Evolutionary conservation across 1,139 yeast species (phyloP).

Genomic region (Debaryomyces udenii): DNA sequence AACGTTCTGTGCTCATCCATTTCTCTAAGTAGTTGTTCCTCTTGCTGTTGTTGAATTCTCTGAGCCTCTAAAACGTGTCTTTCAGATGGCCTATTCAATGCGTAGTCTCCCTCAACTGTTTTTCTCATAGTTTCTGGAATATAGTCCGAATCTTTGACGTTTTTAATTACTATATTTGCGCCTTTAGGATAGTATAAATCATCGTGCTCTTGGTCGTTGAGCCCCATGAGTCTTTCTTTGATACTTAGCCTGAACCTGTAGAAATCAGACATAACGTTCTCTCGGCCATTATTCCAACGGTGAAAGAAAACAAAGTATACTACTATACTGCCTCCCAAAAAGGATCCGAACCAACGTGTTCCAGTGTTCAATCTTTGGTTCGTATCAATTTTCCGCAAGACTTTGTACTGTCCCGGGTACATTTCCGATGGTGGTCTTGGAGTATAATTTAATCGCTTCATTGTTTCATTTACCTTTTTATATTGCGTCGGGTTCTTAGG

Average conservation of each 20-base stretch:
- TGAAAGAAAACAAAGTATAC: constrained; percentile 70
- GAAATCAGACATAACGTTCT: constrained; percentile 70
- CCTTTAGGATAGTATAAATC: constrained; percentile 58
- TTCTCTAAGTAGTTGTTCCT: constrained; percentile 66
- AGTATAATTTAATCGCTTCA: constrained; percentile 72
- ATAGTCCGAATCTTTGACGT: constrained; percentile 47
- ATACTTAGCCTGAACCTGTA: constrained; percentile 61
- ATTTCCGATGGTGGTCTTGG: constrained; percentile 76
- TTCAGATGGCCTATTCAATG: constrained; percentile 69
- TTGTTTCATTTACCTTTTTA: constrained; percentile 69
- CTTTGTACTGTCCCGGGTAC: constrained; percentile 81
- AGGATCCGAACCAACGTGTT: constrained; percentile 52
- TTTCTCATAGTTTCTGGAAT: constrained; percentile 42
- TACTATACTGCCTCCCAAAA: constrained; percentile 48
- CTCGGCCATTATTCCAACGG: constrained; percentile 85
- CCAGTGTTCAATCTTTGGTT: constrained; percentile 60
- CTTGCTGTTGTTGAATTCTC: constrained; percentile 67
- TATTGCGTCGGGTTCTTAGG: constrained; percentile 74
- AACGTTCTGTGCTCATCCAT: constrained; percentile 40
- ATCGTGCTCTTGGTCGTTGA: constrained; percentile 61
- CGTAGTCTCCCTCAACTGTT: constrained; percentile 50
- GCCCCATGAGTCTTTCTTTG: constrained; percentile 56
- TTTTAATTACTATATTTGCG: constrained; percentile 36
- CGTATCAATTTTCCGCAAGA: constrained; percentile 62
- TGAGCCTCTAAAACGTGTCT: constrained; percentile 79